Conservation (phyloP, 78 protist genomes). For the Planoprotostelium fungivorum region DNA sequence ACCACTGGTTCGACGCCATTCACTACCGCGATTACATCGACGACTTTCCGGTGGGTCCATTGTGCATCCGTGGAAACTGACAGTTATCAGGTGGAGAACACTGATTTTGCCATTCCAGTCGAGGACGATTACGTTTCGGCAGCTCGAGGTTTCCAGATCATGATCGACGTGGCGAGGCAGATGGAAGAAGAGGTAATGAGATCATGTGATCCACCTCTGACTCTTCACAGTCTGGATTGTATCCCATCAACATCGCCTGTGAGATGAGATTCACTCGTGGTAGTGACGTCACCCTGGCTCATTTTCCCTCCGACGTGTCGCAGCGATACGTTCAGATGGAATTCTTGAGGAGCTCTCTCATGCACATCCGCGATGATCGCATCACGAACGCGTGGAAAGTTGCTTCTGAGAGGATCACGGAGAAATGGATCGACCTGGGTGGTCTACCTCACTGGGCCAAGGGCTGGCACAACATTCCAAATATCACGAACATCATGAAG, state of each 20-base stretch:
- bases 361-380: background rate
- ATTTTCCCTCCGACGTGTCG: background rate
- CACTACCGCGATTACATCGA: background rate
- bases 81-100: background rate
- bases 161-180: background rate
- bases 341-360: background rate
- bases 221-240: background rate
- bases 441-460: background rate
- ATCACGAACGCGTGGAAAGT: background rate
- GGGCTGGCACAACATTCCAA: background rate
- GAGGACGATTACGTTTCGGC: background rate
- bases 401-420: background rate
- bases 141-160: background rate
- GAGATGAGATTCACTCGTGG: background rate
- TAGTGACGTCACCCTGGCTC: background rate
- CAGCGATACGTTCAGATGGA: background rate
- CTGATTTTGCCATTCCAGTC: background rate
- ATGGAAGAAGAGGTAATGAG: background rate
- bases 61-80: background rate
- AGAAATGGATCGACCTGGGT: background rate
- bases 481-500: background rate
- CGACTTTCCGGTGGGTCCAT: background rate
- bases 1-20: background rate
- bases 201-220: background rate
- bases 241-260: background rate